A percentile compares a stretch with the other conserved stretches of the same genome.
phyloP scores from a whole-genome alignment of 73 alveolate species.

The Symbiodinium natans region DNA sequence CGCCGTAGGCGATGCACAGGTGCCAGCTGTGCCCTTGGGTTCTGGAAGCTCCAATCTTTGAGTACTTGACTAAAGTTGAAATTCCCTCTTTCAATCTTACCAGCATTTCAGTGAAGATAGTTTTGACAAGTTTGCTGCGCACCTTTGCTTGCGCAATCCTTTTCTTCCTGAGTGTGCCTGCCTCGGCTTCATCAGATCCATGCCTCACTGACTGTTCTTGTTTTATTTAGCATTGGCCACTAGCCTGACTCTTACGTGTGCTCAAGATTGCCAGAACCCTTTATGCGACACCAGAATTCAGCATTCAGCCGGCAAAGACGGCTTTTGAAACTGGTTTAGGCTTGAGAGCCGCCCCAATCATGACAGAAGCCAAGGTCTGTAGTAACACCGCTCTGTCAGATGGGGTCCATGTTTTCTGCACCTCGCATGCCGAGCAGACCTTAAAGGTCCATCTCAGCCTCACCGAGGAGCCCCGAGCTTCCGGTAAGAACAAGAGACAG shows the following conservation, averaged over 20 bases:
- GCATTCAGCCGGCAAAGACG: neutral
- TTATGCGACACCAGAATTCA: neutral
- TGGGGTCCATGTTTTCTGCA: no score
- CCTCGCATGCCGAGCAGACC: no score
- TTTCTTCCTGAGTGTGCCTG: neutral
- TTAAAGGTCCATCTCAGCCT: no score
- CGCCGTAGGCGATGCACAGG: neutral
- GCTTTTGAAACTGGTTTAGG: no score
- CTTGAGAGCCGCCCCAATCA: no score
- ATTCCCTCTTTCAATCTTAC: neutral
- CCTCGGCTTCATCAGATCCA: neutral
- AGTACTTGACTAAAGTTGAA: neutral
- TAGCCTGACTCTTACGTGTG: neutral
- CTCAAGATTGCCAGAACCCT: neutral
- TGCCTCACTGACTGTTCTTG: neutral
- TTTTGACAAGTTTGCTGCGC: no score
- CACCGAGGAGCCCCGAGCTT: no score
- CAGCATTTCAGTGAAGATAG: neutral
- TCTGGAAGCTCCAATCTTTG: neutral
- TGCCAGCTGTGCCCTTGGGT: neutral
- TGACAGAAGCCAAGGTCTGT: no score
- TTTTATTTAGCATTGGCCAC: neutral
- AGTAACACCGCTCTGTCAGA: no score
- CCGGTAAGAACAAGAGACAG: no score
- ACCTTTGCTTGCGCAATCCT: no score